Evolutionary conservation across 2,329 filamentous ascomycete species (phyloP).

Genomic region (Penicillium polonicum): DNA sequence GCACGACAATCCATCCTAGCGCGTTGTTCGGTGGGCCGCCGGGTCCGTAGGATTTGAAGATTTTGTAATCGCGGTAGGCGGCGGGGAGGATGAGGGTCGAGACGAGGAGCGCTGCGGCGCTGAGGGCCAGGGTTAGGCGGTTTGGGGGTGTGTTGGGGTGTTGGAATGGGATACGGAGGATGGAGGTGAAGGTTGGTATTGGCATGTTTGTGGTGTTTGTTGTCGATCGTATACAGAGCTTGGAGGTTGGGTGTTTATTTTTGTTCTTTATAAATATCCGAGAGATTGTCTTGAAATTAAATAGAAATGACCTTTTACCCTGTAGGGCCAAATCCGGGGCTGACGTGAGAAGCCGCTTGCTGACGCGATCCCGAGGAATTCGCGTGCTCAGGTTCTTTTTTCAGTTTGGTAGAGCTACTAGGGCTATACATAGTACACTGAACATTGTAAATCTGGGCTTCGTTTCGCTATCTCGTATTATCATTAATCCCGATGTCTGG

Average conservation of each 20-base stretch:
- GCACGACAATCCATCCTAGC: slow-evolving; percentile 35
- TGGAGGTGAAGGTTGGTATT: slow-evolving; percentile 2
- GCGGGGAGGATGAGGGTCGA: slow-evolving; percentile 21
- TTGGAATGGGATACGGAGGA: slow-evolving; percentile 11
- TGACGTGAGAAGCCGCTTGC: slow-evolving; percentile 10
- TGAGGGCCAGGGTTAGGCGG: slow-evolving; percentile 17
- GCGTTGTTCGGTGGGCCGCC: slow-evolving; percentile 39
- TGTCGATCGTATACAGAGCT: background rate
- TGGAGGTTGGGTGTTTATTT: background rate
- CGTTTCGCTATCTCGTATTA: slow-evolving; percentile 7
- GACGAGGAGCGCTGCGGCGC: slow-evolving; percentile 18
- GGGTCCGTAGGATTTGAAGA: slow-evolving; percentile 37
- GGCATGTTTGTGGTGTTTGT: slow-evolving; percentile 4
- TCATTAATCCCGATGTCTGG: slow-evolving; percentile 1
- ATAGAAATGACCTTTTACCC: background rate
- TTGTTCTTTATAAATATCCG: background rate
- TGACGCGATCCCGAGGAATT: slow-evolving; percentile 7
- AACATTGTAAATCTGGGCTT: background rate
- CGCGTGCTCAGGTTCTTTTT: background rate
- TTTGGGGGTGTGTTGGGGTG: slow-evolving; percentile 7
- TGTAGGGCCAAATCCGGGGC: background rate
- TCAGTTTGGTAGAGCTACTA: background rate
- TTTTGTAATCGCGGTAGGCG: slow-evolving; percentile 36
- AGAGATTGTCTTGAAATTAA: background rate
- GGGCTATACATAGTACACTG: background rate